These are phyloP conservation scores for Termitomyces sp. DNA, from an alignment of 768 basidiomycete species.

Conservation along the genomic window DNA sequence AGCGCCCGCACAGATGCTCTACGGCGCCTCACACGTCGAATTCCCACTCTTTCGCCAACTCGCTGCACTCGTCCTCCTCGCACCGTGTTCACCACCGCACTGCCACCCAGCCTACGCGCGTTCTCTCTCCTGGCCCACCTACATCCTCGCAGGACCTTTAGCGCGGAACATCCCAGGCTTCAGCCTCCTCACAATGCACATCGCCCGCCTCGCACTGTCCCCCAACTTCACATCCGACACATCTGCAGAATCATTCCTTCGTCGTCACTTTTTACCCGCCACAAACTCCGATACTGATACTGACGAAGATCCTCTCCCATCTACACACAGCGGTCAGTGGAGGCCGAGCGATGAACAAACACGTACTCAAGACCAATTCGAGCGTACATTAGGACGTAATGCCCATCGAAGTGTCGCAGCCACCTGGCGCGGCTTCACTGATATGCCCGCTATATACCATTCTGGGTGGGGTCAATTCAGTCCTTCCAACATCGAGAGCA, in stretches of 20 bases:
- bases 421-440: slow-evolving; percentile 52
- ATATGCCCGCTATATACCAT: slow-evolving; percentile 37
- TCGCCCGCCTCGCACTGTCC: slow-evolving; percentile 29
- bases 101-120: slow-evolving; percentile 43
- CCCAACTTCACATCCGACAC: slow-evolving; percentile 34
- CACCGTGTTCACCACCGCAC: slow-evolving; percentile 43
- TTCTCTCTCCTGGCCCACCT: slow-evolving; percentile 43
- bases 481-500: slow-evolving; percentile 39
- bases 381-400: slow-evolving; percentile 37
- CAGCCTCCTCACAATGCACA: slow-evolving; percentile 28
- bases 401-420: slow-evolving; percentile 43
- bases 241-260: slow-evolving; percentile 39
- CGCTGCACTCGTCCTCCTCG: slow-evolving; percentile 43
- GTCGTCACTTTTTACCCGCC: slow-evolving; percentile 18
- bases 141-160: slow-evolving; percentile 44
- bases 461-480: slow-evolving; percentile 48
- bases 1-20: slow-evolving; percentile 52
- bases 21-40: slow-evolving; percentile 43
- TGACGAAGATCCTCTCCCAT: slow-evolving; percentile 21
- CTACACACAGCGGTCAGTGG: slow-evolving; percentile 33
- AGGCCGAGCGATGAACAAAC: slow-evolving; percentile 27
- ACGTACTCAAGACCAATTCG: slow-evolving; percentile 39
- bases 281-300: background rate
- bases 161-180: slow-evolving; percentile 36
- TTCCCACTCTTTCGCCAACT: slow-evolving; percentile 50